Base-by-base conservation (phyloP, 2,329 filamentous ascomycete species). In the Epichloe coenophiala region DNA sequence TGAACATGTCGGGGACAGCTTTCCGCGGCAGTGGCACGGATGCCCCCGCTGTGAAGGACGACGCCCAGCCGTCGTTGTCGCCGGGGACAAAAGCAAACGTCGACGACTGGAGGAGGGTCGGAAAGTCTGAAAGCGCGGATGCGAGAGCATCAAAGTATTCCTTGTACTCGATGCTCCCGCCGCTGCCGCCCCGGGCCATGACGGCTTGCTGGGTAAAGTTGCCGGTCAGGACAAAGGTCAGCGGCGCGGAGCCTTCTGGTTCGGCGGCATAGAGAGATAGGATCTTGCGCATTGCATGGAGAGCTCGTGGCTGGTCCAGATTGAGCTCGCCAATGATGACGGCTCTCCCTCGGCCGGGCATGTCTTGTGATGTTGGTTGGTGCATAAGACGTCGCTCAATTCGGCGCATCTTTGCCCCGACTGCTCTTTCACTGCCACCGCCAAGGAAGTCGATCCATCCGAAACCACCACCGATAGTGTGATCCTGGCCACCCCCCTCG, bases 391-490 rank as follows among this genome's bases (percentile, higher is more conserved):
- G 78, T 37, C 80, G 73, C 62, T 95, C 86, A 1, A 96, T 74
- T 53, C 78, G 81, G 50, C 87, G 81, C 91, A 97, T 96, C 51
- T 85, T 84, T 2, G 78, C 66, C 0, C 91, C 90, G 1, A 84
- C 80, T 6, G 88, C 89, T 44, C 89, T 83, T 65, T 95, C 88
- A 60, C 88, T 95, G 37, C 91, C 91, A 1, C 93, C 79, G 6
- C 91, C 93, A 1, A 97, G 73, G 62, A 97, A 98, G 65, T 97
- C 93, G 49, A 95, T 89, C 90, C 93, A 98, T 42, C 93, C 93
- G 62, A 97, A 96, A 1, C 87, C 88, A 52, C 86, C 86, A 31
- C 83, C 84, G 41, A 86, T 80, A 38, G 78, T 81, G 54, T 79
- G 73, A 53, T 79, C 76, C 19, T 71, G 68, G 11, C 75, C 74